phyloP scores from a whole-genome alignment of 495 filamentous ascomycete genomes.

The Paragyromitra xinjiangensis region DNA sequence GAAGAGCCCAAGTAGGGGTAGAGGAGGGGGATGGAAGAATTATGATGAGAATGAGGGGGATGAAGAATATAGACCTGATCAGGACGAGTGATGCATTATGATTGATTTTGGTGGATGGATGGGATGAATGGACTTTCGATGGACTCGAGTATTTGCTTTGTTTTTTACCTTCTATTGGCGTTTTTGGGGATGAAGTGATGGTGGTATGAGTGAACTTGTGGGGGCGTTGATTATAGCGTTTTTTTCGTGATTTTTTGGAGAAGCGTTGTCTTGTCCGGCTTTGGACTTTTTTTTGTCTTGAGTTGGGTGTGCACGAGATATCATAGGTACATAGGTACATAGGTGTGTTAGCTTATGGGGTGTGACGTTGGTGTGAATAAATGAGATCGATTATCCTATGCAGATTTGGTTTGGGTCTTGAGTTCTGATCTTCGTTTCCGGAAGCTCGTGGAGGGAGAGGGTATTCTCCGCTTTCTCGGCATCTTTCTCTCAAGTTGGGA shows the following conservation, averaged over 20 bases:
- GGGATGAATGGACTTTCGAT: conserved; percentile 16
- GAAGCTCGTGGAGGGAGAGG: too few relatives aligned
- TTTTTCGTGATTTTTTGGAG: neutral
- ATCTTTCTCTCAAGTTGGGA: too few relatives aligned
- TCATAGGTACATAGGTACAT: neutral
- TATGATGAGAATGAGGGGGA: conserved; percentile 39
- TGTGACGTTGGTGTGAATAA: conserved; percentile 3
- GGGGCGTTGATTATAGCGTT: conserved; percentile 19
- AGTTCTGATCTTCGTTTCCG: neutral
- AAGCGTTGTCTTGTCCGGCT: neutral
- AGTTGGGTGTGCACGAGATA: neutral
- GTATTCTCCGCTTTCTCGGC: too few relatives aligned
- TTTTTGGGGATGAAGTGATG: neutral
- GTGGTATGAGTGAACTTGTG: neutral
- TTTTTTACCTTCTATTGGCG: neutral
- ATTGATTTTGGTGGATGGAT: neutral
- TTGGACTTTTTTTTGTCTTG: neutral
- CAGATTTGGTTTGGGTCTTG: neutral
- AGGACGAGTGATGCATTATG: conserved; percentile 29
- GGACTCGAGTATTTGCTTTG: conserved; percentile 29
- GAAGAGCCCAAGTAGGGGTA: conserved; percentile 13
- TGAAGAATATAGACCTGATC: conserved; percentile 40
- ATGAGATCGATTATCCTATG: neutral
- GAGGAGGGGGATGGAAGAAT: conserved; percentile 24
- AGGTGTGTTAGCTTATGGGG: neutral